Conservation (phyloP, 257 asterid genomes). For the Nyctanthes arbortristis region DNA sequence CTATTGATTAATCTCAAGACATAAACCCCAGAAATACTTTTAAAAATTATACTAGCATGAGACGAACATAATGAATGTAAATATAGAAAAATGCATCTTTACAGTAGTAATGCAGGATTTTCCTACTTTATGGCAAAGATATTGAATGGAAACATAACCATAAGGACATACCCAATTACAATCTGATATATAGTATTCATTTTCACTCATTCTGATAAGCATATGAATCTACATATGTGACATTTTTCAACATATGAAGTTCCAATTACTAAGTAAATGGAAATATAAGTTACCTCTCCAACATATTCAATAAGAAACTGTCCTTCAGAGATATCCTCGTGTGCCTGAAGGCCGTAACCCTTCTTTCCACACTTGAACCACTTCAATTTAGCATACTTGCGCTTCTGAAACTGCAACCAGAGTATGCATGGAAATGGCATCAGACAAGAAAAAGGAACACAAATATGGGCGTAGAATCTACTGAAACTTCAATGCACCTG, state of each 20-base stretch:
- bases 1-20: not conserved
- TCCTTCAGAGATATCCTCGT: slow-evolving; percentile 65
- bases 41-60: slow-evolving; percentile 1
- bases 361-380: slow-evolving; percentile 83
- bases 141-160: slow-evolving; percentile 5
- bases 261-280: slow-evolving; percentile 2
- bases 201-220: slow-evolving; percentile 12
- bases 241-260: not conserved
- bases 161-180: not conserved
- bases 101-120: not conserved
- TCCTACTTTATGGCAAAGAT: not conserved
- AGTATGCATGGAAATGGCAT: slow-evolving; percentile 13
- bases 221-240: slow-evolving; percentile 17
- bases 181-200: slow-evolving; percentile 17
- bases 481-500: slow-evolving; percentile 48
- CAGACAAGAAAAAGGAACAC: slow-evolving; percentile 1
- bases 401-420: slow-evolving; percentile 81
- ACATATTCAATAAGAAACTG: slow-evolving; percentile 88
- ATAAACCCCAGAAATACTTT: not conserved
- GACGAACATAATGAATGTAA: not conserved
- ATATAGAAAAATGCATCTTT: not conserved
- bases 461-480: slow-evolving; percentile 4
- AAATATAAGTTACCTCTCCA: slow-evolving; percentile 74
- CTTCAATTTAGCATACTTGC: slow-evolving; percentile 71
- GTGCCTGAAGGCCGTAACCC: slow-evolving; percentile 83